These are phyloP conservation scores for Fagopyrum tataricum DNA, from an alignment of 148 eudicot genomes.

Conservation along the genomic window DNA sequence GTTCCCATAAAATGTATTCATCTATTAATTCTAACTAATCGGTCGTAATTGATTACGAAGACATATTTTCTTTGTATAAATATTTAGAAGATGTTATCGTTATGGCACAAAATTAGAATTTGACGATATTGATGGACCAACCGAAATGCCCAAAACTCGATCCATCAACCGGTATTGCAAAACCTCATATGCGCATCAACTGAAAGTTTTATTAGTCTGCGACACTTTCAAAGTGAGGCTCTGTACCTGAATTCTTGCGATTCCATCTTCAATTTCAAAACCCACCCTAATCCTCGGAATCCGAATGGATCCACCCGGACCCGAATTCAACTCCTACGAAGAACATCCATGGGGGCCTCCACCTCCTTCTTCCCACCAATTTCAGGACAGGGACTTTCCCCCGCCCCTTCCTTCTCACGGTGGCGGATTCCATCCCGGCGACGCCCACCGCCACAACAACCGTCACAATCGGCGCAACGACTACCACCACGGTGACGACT, in stretches of 20 bases:
- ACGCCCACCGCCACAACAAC: slow-evolving; percentile 15
- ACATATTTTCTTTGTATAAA: too few species aligned
- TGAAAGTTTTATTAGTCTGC: too few species aligned
- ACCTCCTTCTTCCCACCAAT: slow-evolving; percentile 12
- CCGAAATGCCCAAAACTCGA: too few species aligned
- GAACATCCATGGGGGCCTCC: slow-evolving; percentile 21
- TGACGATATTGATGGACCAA: too few species aligned
- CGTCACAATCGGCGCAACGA: slow-evolving; percentile 15
- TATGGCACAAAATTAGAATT: too few species aligned
- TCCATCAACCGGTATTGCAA: too few species aligned
- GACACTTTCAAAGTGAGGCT: background rate
- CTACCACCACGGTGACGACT: slow-evolving; percentile 13
- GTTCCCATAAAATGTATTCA: too few species aligned
- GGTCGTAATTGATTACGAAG: too few species aligned
- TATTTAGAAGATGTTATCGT: too few species aligned
- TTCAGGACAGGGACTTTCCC: slow-evolving; percentile 14
- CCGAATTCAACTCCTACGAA: slow-evolving; percentile 13
- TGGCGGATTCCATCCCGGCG: slow-evolving; percentile 19
- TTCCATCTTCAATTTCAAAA: background rate
- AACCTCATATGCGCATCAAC: too few species aligned
- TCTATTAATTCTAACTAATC: too few species aligned
- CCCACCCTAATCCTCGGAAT: slow-evolving; percentile 2
- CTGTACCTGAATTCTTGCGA: background rate
- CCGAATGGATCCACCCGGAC: slow-evolving; percentile 11
- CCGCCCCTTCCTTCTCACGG: background rate